Percentiles rank a stretch among this genome's conserved stretches.
Evolutionary conservation across 768 basidiomycete species (phyloP).

Genomic region (Agrocybe pediades): DNA sequence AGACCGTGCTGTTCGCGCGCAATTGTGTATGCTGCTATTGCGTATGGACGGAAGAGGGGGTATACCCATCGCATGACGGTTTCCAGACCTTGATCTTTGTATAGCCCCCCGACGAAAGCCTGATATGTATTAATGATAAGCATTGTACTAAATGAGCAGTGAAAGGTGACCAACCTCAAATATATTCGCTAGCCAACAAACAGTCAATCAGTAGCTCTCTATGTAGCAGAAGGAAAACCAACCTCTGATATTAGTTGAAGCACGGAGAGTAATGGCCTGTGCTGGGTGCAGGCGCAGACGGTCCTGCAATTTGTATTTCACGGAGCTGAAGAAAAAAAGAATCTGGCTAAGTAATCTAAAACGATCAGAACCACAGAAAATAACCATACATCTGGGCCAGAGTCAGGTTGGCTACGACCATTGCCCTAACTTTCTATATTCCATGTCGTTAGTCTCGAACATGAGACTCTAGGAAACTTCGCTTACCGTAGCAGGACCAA

Average conservation of each 20-base stretch:
- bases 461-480: not conserved
- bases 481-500: slow-evolving; percentile 76
- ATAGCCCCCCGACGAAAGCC: slow-evolving; percentile 83
- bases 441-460: slow-evolving; percentile 5
- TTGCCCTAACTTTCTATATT: slow-evolving; percentile 72
- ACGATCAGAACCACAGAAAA: slow-evolving; percentile 7
- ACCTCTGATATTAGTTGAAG: slow-evolving; percentile 77
- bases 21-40: slow-evolving; percentile 58
- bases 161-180: slow-evolving; percentile 63
- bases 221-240: slow-evolving; percentile 6
- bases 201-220: slow-evolving; percentile 1
- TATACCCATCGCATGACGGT: slow-evolving; percentile 61
- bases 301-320: slow-evolving; percentile 65
- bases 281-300: slow-evolving; percentile 67
- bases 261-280: slow-evolving; percentile 69
- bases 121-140: slow-evolving; percentile 23
- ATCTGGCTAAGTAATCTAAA: not conserved
- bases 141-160: not conserved
- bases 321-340: slow-evolving; percentile 43
- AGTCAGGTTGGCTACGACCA: slow-evolving; percentile 74
- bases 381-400: slow-evolving; percentile 64
- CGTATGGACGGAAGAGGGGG: slow-evolving; percentile 64
- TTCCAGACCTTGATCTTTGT: slow-evolving; percentile 65
- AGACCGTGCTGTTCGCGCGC: slow-evolving; percentile 72
- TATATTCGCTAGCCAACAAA: slow-evolving; percentile 57